Evolutionary conservation across 352 stramenopile species (phyloP).

Genomic region (Pythium diclinum): DNA sequence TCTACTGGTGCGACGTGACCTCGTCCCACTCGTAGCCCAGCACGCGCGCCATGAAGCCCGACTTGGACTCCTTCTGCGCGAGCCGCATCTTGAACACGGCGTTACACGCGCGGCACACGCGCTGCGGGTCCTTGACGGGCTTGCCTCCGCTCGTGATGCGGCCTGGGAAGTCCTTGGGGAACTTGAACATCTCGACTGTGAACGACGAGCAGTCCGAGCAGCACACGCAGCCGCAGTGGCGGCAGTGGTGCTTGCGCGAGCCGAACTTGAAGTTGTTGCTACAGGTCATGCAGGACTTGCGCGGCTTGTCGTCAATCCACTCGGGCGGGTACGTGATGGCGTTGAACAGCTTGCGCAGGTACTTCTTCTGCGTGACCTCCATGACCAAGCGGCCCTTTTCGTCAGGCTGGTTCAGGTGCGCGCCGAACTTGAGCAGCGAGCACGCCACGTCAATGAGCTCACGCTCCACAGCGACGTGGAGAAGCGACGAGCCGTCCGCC

Average conservation of each 20-base stretch:
- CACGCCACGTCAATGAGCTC: conserved; percentile 82
- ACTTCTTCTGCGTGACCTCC: conserved; percentile 76
- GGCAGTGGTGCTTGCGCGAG: conserved; percentile 77
- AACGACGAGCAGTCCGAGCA: conserved; percentile 82
- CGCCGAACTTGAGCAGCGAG: conserved; percentile 62
- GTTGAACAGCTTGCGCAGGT: conserved; percentile 80
- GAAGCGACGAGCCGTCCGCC: conserved; percentile 73
- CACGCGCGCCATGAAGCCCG: conserved; percentile 76
- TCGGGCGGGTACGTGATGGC: conserved; percentile 67
- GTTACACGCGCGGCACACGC: conserved; percentile 80
- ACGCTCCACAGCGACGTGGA: conserved; percentile 79
- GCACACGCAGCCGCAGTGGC: conserved; percentile 82
- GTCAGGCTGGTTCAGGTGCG: conserved; percentile 72
- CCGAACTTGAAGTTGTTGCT: conserved; percentile 74
- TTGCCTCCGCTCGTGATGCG: conserved; percentile 61
- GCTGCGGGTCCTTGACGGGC: conserved; percentile 72
- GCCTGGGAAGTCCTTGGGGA: conserved; percentile 83
- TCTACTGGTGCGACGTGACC: conserved; percentile 36
- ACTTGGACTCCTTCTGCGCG: conserved; percentile 83
- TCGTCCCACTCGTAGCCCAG: conserved; percentile 87
- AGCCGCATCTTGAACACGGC: conserved; percentile 83
- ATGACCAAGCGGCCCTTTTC: conserved; percentile 70
- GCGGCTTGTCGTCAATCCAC: conserved; percentile 81
- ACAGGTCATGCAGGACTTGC: conserved; percentile 72
- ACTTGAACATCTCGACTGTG: conserved; percentile 73